These are phyloP conservation scores for Protomyces inundatus DNA, from an alignment of 1,139 yeast species.

Conservation along the genomic window DNA sequence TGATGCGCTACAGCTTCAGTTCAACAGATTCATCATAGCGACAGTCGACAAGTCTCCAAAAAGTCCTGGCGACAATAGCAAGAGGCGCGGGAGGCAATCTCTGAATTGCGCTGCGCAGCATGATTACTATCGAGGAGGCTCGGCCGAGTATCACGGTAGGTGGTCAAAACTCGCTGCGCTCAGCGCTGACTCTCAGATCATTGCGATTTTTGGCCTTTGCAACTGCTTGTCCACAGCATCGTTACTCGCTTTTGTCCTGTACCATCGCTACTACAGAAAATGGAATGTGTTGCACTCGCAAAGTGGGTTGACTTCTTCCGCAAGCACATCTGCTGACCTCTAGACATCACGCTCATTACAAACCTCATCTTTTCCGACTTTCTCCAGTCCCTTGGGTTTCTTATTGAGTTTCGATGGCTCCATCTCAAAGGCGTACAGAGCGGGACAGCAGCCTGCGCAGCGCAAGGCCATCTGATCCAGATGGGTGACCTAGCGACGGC, in stretches of 20 bases:
- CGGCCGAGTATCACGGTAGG: not conserved
- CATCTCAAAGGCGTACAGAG: not conserved
- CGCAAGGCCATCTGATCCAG: constrained; percentile 1
- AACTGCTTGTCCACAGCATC: not conserved
- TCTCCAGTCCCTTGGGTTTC: not conserved
- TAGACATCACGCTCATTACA: not conserved
- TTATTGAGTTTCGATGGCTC: not conserved
- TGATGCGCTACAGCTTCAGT: too few species aligned
- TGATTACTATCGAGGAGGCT: not conserved
- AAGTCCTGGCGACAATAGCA: too few species aligned
- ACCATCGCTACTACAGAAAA: not conserved
- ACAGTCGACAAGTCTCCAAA: too few species aligned
- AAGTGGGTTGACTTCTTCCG: not conserved
- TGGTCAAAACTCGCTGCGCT: not conserved
- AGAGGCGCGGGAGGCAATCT: too few species aligned
- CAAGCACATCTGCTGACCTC: not conserved
- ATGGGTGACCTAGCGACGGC: constrained; percentile 4
- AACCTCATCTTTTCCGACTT: not conserved
- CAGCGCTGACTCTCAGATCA: not conserved
- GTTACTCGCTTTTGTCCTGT: not conserved
- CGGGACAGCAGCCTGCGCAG: not conserved
- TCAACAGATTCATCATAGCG: too few species aligned
- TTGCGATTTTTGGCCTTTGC: not conserved
- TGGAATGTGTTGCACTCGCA: constrained; percentile 1
- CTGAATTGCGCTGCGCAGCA: not conserved